Percentiles rank a stretch among this genome's conserved stretches.
Conservation (phyloP, 805 yeast genomes). For the Cyberlindnera petersonii region DNA sequence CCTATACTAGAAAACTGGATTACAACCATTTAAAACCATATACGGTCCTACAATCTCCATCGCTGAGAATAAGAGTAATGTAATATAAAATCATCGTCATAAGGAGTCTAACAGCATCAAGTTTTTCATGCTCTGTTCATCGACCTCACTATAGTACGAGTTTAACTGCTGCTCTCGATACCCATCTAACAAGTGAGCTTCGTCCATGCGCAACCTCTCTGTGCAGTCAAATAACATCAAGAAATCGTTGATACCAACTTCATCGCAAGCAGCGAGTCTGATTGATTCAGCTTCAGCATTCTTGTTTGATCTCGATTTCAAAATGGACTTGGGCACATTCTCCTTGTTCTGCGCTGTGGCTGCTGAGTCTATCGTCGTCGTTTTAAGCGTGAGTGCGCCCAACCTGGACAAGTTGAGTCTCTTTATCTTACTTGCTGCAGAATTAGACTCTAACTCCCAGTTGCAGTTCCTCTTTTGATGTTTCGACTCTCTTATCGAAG, state of each 20-base stretch:
- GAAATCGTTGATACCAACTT: conserved; percentile 9
- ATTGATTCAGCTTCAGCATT: conserved; percentile 10
- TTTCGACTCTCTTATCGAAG: neutral
- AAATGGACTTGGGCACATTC: conserved; percentile 10
- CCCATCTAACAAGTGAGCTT: conserved; percentile 3
- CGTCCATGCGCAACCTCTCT: conserved; percentile 11
- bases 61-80: neutral
- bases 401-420: neutral
- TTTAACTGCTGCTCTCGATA: conserved; percentile 12
- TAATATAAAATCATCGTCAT: neutral
- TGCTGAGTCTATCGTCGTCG: too few relatives aligned
- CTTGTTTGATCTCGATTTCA: conserved; percentile 11
- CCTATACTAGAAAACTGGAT: too few relatives aligned
- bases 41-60: too few relatives aligned
- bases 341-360: neutral
- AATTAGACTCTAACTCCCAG: neutral
- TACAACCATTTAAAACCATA: too few relatives aligned
- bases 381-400: neutral
- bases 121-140: neutral
- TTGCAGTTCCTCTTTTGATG: neutral
- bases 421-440: neutral
- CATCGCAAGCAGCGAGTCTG: conserved; percentile 6
- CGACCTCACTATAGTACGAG: conserved; percentile 7
- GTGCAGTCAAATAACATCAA: conserved; percentile 8
- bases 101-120: conserved; percentile 3